phyloP scores from a whole-genome alignment of 495 filamentous ascomycete genomes.

The Chaetomium tenue region DNA sequence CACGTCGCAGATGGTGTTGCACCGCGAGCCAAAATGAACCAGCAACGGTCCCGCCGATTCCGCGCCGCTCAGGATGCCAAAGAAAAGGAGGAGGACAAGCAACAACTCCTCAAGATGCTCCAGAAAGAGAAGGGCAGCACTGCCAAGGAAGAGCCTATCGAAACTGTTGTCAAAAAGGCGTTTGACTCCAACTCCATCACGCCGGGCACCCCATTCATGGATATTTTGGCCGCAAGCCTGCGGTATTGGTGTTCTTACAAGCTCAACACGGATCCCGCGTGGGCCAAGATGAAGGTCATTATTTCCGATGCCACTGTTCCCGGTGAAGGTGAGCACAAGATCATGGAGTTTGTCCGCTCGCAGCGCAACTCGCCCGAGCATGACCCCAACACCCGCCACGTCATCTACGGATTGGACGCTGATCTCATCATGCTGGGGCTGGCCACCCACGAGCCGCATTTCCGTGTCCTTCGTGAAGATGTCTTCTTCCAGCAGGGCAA shows the following conservation, averaged over 20 bases:
- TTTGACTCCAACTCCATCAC: constrained; percentile 99
- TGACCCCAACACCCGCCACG: constrained; percentile 94
- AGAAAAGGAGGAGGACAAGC: constrained; percentile 89
- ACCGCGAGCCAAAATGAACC: constrained; percentile 95
- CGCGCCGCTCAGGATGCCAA: constrained; percentile 90
- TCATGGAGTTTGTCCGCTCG: constrained; percentile 96
- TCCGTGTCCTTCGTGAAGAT: constrained; percentile 94
- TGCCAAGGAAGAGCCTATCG: constrained; percentile 57
- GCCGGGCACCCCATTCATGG: constrained; percentile 98
- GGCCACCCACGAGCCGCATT: constrained; percentile 95
- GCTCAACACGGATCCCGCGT: constrained; percentile 93
- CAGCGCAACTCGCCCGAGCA: constrained; percentile 87
- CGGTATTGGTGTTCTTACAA: constrained; percentile 97
- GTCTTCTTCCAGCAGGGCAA: constrained; percentile 89
- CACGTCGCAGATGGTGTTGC: constrained; percentile 75
- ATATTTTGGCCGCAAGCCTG: constrained; percentile 85
- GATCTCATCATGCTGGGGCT: constrained; percentile 99
- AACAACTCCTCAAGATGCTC: constrained; percentile 78
- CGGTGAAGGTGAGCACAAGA: constrained; percentile 98
- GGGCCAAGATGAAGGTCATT: constrained; percentile 95
- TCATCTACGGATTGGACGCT: constrained; percentile 93
- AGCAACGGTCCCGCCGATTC: constrained; percentile 88
- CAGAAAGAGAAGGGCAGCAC: constrained; percentile 65
- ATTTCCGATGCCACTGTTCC: constrained; percentile 98
- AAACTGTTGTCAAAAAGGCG: constrained; percentile 77